Percentiles rank a stretch among this genome's conserved stretches.
Conservation (phyloP, 305 asterid genomes). For the Lippia alba region DNA sequence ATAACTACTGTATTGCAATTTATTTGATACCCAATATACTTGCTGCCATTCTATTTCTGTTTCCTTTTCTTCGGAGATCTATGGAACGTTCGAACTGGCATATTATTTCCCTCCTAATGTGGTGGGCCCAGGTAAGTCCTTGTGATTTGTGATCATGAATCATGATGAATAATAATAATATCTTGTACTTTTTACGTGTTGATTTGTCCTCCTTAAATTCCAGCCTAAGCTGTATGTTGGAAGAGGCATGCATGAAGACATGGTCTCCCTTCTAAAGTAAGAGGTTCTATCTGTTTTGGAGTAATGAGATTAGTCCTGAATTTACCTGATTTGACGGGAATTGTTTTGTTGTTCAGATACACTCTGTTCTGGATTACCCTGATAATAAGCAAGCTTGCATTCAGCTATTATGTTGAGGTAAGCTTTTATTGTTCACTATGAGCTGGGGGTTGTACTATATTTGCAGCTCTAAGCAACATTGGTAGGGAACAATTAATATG, state of each 20-base stretch:
- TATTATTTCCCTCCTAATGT: conserved; percentile 68
- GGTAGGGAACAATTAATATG: conserved; percentile 18
- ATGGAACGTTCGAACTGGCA: conserved; percentile 91
- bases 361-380: conserved; percentile 93
- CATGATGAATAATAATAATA: conserved; percentile 11
- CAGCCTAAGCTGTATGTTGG: conserved; percentile 98
- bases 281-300: conserved; percentile 38
- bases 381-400: conserved; percentile 92
- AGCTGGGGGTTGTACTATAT: conserved; percentile 19
- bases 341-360: conserved; percentile 60
- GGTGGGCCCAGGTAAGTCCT: conserved; percentile 95
- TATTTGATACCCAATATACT: conserved; percentile 89
- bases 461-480: conserved; percentile 12
- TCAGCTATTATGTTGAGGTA: conserved; percentile 99
- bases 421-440: conserved; percentile 13
- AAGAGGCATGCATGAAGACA: conserved; percentile 99
- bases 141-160: conserved; percentile 18
- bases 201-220: conserved; percentile 33
- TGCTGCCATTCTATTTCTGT: conserved; percentile 75
- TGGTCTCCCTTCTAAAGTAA: conserved; percentile 88
- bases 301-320: conserved; percentile 27
- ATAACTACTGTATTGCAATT: conserved; percentile 79
- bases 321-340: conserved; percentile 21
- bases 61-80: conserved; percentile 79
- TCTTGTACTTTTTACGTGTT: conserved; percentile 36